These are phyloP conservation scores for Pichia gijzeniarum DNA, from an alignment of 805 yeast genomes.

Conservation along the genomic window DNA sequence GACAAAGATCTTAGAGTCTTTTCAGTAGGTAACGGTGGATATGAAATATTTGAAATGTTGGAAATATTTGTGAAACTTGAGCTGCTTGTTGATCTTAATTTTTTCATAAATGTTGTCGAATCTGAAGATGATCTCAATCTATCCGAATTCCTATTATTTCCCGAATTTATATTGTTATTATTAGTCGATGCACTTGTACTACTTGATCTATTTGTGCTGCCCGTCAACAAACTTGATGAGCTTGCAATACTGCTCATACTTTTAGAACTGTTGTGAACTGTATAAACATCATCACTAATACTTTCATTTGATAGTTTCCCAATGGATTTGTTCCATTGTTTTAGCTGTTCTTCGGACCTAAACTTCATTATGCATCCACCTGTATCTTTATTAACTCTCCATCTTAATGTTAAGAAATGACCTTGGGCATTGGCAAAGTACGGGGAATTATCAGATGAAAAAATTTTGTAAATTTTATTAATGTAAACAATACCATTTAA, in stretches of 20 bases:
- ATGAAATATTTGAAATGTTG: slow-evolving; percentile 13
- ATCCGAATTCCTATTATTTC: slow-evolving; percentile 13
- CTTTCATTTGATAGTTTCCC: slow-evolving; percentile 34
- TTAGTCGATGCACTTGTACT: slow-evolving; percentile 15
- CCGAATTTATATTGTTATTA: neutral
- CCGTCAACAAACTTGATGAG: slow-evolving; percentile 8
- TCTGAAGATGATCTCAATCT: slow-evolving; percentile 23
- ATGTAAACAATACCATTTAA: slow-evolving; percentile 29
- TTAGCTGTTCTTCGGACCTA: slow-evolving; percentile 73
- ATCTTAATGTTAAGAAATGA: slow-evolving; percentile 57
- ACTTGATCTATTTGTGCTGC: slow-evolving; percentile 13
- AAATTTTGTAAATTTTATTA: slow-evolving; percentile 23
- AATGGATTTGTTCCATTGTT: slow-evolving; percentile 74
- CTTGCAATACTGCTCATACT: slow-evolving; percentile 10
- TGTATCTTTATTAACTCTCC: slow-evolving; percentile 83
- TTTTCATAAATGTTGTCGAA: slow-evolving; percentile 20
- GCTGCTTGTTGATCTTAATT: slow-evolving; percentile 24
- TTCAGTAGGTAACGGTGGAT: slow-evolving; percentile 25
- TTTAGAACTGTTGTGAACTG: slow-evolving; percentile 10
- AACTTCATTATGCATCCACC: slow-evolving; percentile 81
- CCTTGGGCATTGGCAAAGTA: slow-evolving; percentile 32
- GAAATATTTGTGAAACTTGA: slow-evolving; percentile 17
- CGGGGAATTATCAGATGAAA: slow-evolving; percentile 26
- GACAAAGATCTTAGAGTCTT: slow-evolving; percentile 31
- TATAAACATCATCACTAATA: slow-evolving; percentile 1